Conservation (phyloP, 345 rosid species). For the Excoecaria cochinchinensis region DNA sequence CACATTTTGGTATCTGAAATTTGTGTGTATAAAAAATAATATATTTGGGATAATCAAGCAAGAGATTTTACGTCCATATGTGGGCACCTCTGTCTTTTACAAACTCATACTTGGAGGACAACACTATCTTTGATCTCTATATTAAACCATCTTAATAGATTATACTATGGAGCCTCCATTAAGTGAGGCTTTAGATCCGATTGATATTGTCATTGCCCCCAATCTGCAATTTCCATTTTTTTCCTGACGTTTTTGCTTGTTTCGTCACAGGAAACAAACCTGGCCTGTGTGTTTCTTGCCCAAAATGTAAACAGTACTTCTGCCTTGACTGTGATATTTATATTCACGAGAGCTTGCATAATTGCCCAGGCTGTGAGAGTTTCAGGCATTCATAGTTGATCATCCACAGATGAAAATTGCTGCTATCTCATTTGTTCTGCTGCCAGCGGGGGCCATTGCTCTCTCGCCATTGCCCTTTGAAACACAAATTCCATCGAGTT, state of each 20-base stretch:
- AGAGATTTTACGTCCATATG: not conserved
- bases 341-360: conserved; percentile 88
- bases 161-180: not conserved
- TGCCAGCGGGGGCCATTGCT: not conserved
- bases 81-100: not conserved
- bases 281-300: conserved; percentile 54
- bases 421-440: not conserved
- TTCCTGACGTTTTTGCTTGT: conserved; percentile 7
- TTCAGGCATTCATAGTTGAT: conserved; percentile 19
- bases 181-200: not conserved
- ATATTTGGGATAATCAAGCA: not conserved
- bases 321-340: conserved; percentile 95
- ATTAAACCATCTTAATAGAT: not conserved
- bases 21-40: not conserved
- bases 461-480: no score
- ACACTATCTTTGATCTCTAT: not conserved
- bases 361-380: conserved; percentile 97
- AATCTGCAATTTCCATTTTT: not conserved
- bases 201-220: not conserved
- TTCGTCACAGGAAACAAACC: conserved; percentile 56
- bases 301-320: conserved; percentile 67
- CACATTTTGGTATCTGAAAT: not conserved
- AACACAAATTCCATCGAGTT: no score
- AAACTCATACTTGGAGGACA: not conserved
- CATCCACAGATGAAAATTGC: not conserved